Evolutionary conservation across 768 basidiomycete genomes (phyloP), one percentile per base, ranked within the genome.

Genomic region (Lactifluus volemus): DNA sequence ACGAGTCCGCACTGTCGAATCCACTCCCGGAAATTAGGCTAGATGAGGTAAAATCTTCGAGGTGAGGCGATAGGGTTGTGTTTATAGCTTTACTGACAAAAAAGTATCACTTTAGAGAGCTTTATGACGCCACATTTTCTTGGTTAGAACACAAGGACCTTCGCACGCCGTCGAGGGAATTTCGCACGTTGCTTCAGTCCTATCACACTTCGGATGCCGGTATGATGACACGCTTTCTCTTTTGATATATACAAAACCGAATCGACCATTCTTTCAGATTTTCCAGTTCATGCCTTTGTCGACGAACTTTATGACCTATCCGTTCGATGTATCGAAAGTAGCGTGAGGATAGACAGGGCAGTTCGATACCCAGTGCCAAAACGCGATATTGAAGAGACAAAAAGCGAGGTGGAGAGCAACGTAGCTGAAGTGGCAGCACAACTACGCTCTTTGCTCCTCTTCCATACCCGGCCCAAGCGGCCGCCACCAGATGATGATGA

Each of bases 391-490:
- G 53, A 61, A 15, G 49, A 49, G 34, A 66, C 60, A 3, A 61
- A 45, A 36, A 14, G 58, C 15, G 63, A 65, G 45, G 52, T 45
- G 10, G 65, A 65, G 19, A 30, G 15, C 15, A 59, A 59, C 39
- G 50, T 66, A n/a, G 21, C 47, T 19, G 55, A 61, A 12, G 44
- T 53, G 5, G 60, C 53, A 17, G 47, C 48, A n/a, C 60, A 56
- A 52, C 63, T 66, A 25, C 60, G 63, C 34, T 42, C 54, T 2
- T 44, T 49, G 3, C 44, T 65, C 32, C 56, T 65, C 8, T 65
- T 65, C 59, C 59, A 61, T 21, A 48, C 58, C 5, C 59, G 65
- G 30, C 65, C 49, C 0, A 66, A 66, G 29, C 63, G 65, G 11
- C 65, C 55, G 9, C 59, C 65, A 29, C 63, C 59, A 4, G 63